A percentile compares a stretch with the other conserved stretches of the same genome.
Evolutionary conservation across 2,329 filamentous ascomycete species (phyloP).

Genomic region (Pseudogymnoascus sp.): DNA sequence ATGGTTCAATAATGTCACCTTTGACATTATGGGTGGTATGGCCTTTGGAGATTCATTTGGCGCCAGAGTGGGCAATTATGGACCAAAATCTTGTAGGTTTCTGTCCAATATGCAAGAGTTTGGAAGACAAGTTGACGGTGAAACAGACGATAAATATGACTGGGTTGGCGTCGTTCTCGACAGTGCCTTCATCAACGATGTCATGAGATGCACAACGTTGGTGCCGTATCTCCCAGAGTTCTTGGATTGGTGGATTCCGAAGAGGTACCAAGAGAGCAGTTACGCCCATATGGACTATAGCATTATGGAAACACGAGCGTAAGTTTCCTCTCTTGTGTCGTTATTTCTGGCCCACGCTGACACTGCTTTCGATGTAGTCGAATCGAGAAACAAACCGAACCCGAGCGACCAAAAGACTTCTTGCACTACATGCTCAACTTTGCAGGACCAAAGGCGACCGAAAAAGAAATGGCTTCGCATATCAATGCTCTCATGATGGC

Average conservation of each 20-base stretch:
- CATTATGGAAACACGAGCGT: neutral
- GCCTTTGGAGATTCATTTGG: constrained; percentile 28
- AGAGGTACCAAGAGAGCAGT: neutral
- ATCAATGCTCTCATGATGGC: constrained; percentile 30
- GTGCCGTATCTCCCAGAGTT: neutral
- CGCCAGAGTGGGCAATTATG: constrained; percentile 1
- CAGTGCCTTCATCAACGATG: constrained; percentile 20
- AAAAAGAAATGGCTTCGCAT: constrained; percentile 13
- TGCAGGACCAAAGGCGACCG: constrained; percentile 16
- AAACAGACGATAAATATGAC: constrained; percentile 18
- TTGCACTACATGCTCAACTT: constrained; percentile 17
- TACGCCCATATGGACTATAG: constrained; percentile 2
- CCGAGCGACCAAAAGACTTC: constrained; percentile 15
- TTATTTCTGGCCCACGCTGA: neutral
- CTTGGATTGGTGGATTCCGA: neutral
- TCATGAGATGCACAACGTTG: constrained; percentile 16
- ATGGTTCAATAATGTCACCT: constrained; percentile 29
- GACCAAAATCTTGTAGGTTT: neutral
- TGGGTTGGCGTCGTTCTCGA: constrained; percentile 20
- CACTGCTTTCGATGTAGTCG: neutral
- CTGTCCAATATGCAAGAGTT: neutral
- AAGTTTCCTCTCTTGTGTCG: neutral
- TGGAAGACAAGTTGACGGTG: neutral
- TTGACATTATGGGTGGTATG: constrained; percentile 33
- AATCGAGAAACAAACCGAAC: neutral